These are phyloP conservation scores for Fusarium sacchari DNA, from an alignment of 2,329 filamentous ascomycete genomes.

Conservation along the genomic window DNA sequence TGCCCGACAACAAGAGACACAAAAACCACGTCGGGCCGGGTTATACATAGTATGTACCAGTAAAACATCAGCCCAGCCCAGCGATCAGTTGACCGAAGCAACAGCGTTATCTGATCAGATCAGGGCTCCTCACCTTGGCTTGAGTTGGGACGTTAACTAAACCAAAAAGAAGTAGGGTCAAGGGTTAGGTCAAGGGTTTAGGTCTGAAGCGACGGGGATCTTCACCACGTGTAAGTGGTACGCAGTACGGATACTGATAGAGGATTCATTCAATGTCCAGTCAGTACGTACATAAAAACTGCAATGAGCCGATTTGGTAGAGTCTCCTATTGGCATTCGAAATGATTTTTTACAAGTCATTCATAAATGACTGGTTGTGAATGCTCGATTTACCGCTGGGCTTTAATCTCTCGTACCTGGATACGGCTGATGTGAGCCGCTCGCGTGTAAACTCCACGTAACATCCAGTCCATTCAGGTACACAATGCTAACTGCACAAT, in stretches of 20 bases:
- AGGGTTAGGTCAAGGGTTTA: constrained; percentile 31
- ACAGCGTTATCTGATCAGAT: constrained; percentile 37
- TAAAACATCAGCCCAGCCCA: constrained; percentile 19
- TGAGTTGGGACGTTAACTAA: neutral
- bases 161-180: constrained; percentile 27
- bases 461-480: neutral
- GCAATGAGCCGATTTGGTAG: neutral
- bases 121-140: constrained; percentile 28
- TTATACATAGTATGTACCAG: no score
- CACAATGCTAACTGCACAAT: constrained; percentile 8
- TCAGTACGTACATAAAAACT: neutral
- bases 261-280: neutral
- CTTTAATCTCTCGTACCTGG: constrained; percentile 2
- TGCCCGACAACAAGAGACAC: constrained; percentile 15
- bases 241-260: neutral
- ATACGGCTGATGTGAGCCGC: constrained; percentile 22
- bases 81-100: constrained; percentile 7
- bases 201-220: constrained; percentile 18
- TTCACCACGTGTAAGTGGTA: constrained; percentile 33
- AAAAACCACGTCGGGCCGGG: neutral
- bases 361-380: constrained; percentile 6
- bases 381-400: neutral
- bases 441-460: constrained; percentile 20
- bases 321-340: neutral
- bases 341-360: neutral